Percentiles rank a stretch among this genome's conserved stretches.
These are phyloP conservation scores for Auricularia sp. DNA, from an alignment of 768 basidiomycete species.

Conservation along the genomic window DNA sequence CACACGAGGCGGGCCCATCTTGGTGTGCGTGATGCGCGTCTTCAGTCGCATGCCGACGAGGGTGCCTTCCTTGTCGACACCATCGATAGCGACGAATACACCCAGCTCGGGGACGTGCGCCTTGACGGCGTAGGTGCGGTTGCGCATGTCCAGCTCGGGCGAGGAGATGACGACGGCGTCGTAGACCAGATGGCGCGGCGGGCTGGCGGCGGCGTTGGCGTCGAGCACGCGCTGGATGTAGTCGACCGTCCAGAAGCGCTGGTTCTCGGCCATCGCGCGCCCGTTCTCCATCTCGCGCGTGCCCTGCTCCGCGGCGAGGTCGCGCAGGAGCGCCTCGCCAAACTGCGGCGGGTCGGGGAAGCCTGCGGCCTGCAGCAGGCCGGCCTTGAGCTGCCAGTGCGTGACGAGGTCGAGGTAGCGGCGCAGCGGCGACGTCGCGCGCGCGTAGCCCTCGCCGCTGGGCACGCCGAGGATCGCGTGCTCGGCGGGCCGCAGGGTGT, in stretches of 20 bases:
- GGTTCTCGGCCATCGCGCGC: slow-evolving; percentile 22
- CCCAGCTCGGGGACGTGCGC: neutral
- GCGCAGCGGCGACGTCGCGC: slow-evolving; percentile 80
- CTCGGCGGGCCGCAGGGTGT: slow-evolving; percentile 42
- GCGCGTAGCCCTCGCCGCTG: slow-evolving; percentile 68
- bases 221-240: slow-evolving; percentile 32
- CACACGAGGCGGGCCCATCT: no score
- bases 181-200: neutral
- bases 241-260: slow-evolving; percentile 31
- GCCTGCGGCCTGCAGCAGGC: slow-evolving; percentile 35
- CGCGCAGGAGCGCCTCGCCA: slow-evolving; percentile 34
- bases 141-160: neutral
- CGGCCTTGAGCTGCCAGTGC: slow-evolving; percentile 92
- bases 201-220: neutral
- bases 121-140: neutral
- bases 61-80: no score
- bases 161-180: slow-evolving; percentile 1
- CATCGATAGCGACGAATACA: neutral
- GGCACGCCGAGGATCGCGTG: slow-evolving; percentile 67
- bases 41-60: no score
- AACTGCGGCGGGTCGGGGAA: slow-evolving; percentile 34
- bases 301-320: slow-evolving; percentile 30
- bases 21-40: no score
- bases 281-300: slow-evolving; percentile 27
- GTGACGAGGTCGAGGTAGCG: slow-evolving; percentile 70